A percentile compares a stretch with the other conserved stretches of the same genome.
These are phyloP conservation scores for Rhizophora apiculata DNA, from an alignment of 345 rosid species.

Conservation along the genomic window DNA sequence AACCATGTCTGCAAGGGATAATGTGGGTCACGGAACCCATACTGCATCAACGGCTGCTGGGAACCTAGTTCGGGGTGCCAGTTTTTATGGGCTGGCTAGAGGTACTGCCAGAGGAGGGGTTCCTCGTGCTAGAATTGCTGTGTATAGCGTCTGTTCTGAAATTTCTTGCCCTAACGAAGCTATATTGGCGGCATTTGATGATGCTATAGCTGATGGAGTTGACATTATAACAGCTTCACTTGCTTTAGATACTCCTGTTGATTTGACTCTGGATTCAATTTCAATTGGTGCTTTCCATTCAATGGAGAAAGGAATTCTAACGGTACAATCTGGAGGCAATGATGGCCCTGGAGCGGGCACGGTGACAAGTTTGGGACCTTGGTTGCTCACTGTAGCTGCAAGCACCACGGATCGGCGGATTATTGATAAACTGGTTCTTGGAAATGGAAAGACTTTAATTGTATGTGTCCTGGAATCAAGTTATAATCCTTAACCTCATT, in stretches of 20 bases:
- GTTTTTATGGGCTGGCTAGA: slow-evolving; percentile 7
- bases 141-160: slow-evolving; percentile 7
- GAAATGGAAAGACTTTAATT: slow-evolving; percentile 11
- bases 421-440: slow-evolving; percentile 24
- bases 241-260: background rate
- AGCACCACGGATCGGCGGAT: slow-evolving; percentile 28
- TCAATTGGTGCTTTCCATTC: slow-evolving; percentile 38
- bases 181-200: slow-evolving; percentile 39
- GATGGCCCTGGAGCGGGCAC: background rate
- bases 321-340: slow-evolving; percentile 29
- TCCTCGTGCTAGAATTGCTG: slow-evolving; percentile 19
- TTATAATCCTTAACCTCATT: too few species aligned
- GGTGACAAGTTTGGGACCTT: slow-evolving; percentile 27
- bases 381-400: slow-evolving; percentile 32
- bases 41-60: slow-evolving; percentile 26
- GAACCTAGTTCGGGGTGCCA: slow-evolving; percentile 5
- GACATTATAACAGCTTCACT: slow-evolving; percentile 39
- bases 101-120: slow-evolving; percentile 21
- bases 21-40: slow-evolving; percentile 20
- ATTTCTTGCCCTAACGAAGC: background rate
- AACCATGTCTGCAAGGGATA: slow-evolving; percentile 5
- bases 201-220: slow-evolving; percentile 63
- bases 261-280: background rate
- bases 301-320: slow-evolving; percentile 28
- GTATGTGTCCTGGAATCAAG: slow-evolving; percentile 12